phyloP scores from a whole-genome alignment of 768 basidiomycete species.

The Podaxis sp. region DNA sequence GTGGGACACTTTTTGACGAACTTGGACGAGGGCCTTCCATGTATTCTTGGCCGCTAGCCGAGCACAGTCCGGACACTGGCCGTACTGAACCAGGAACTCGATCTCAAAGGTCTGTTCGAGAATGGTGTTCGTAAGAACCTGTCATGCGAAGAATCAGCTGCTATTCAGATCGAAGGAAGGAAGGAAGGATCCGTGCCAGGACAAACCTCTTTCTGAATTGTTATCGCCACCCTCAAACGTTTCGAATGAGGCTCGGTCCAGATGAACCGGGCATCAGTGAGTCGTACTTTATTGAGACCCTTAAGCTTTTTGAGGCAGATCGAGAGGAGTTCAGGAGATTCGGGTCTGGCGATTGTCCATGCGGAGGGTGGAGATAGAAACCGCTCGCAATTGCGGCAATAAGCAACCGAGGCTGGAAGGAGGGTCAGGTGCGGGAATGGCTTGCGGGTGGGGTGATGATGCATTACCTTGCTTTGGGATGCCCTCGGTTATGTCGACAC shows the following conservation, averaged over 20 bases:
- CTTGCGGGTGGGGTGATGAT: background rate
- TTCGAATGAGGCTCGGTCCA: slow-evolving; percentile 99
- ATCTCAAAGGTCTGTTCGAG: slow-evolving; percentile 97
- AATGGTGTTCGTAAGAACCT: slow-evolving; percentile 91
- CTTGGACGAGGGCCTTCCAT: slow-evolving; percentile 97
- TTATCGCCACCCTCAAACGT: slow-evolving; percentile 85
- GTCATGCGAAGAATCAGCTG: background rate
- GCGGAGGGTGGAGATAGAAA: slow-evolving; percentile 86
- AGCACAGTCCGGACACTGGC: slow-evolving; percentile 93
- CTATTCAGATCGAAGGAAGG: background rate
- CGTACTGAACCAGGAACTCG: slow-evolving; percentile 90
- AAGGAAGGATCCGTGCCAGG: background rate
- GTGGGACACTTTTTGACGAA: slow-evolving; percentile 97
- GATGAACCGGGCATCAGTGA: slow-evolving; percentile 98
- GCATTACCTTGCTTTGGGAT: slow-evolving; percentile 89
- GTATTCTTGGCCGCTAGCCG: slow-evolving; percentile 97
- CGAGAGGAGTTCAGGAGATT: slow-evolving; percentile 90
- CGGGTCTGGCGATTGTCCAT: slow-evolving; percentile 77
- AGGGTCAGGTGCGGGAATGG: background rate
- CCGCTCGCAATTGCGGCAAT: slow-evolving; percentile 94
- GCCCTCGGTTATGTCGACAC: slow-evolving; percentile 96
- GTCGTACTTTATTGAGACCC: slow-evolving; percentile 86
- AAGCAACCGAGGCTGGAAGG: slow-evolving; percentile 74
- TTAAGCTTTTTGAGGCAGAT: slow-evolving; percentile 95
- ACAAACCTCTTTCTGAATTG: slow-evolving; percentile 95